Evolutionary conservation across 2,329 filamentous ascomycete species (phyloP).

Genomic region (Whalleya microplaca): DNA sequence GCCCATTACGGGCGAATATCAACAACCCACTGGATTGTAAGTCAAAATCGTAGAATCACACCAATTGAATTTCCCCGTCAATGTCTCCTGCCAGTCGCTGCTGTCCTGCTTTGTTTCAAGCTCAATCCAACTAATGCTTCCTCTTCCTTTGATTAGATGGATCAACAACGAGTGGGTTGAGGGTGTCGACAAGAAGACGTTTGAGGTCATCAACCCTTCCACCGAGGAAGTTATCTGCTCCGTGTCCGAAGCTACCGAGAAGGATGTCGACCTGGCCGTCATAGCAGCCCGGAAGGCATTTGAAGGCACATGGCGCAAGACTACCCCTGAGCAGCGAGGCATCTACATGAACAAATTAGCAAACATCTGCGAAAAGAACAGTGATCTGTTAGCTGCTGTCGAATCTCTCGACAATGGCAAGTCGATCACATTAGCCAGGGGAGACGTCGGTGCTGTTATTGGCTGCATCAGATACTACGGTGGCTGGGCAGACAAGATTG

Average conservation of each 20-base stretch:
- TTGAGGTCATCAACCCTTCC: constrained; percentile 88
- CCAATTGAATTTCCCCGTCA: not conserved
- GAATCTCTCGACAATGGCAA: constrained; percentile 91
- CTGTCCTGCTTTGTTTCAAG: constrained; percentile 7
- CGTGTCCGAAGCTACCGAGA: constrained; percentile 84
- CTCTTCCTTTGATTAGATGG: constrained; percentile 57
- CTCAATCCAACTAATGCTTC: constrained; percentile 25
- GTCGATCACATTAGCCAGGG: constrained; percentile 74
- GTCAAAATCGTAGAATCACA: constrained; percentile 34
- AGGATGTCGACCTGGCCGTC: constrained; percentile 82
- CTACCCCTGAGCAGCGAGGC: constrained; percentile 73
- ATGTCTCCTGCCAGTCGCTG: not conserved
- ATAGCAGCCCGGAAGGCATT: constrained; percentile 85
- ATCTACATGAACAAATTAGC: constrained; percentile 75
- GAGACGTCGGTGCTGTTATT: constrained; percentile 70
- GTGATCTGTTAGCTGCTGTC: constrained; percentile 75
- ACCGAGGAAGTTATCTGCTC: constrained; percentile 84
- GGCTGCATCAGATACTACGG: constrained; percentile 83
- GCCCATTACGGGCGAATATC: constrained; percentile 63
- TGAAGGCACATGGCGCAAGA: constrained; percentile 70
- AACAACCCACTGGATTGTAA: constrained; percentile 66
- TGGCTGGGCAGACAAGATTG: constrained; percentile 91
- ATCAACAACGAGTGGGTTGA: constrained; percentile 93
- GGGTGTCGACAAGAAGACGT: constrained; percentile 83
- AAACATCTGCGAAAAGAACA: constrained; percentile 78